phyloP scores from a whole-genome alignment of 1,284 basidiomycete genomes.

The Cutaneotrichosporon daszewskae region DNA sequence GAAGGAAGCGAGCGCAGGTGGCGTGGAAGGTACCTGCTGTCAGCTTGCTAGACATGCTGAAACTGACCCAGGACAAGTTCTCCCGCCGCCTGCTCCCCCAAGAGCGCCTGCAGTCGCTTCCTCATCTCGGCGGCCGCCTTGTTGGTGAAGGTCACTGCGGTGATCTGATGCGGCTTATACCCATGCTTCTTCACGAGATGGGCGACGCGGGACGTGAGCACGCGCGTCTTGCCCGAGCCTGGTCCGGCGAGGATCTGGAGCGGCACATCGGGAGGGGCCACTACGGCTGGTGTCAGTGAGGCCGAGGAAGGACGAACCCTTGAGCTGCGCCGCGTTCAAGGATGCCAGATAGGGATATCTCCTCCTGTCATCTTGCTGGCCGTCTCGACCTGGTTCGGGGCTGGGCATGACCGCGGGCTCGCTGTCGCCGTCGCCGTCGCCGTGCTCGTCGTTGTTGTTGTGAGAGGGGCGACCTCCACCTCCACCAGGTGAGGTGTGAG shows the following conservation, averaged over 20 bases:
- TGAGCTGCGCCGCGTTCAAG: slow-evolving; percentile 37
- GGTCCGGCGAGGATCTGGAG: slow-evolving; percentile 81
- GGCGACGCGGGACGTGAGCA: slow-evolving; percentile 73
- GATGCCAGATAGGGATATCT: slow-evolving; percentile 31
- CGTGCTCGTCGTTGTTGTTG: no score
- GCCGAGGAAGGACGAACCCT: slow-evolving; percentile 18
- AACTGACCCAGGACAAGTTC: slow-evolving; percentile 56
- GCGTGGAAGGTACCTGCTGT: slow-evolving; percentile 76
- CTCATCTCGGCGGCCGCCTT: slow-evolving; percentile 89
- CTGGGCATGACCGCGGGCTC: no score
- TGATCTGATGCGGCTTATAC: slow-evolving; percentile 60
- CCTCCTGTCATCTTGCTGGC: not conserved
- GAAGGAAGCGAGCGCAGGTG: slow-evolving; percentile 64
- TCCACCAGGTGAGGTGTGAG: no score
- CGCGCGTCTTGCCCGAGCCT: slow-evolving; percentile 65
- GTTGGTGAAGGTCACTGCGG: slow-evolving; percentile 79
- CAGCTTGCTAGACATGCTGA: slow-evolving; percentile 1
- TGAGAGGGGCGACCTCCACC: no score
- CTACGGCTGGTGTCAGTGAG: slow-evolving; percentile 55
- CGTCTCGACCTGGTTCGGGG: no score
- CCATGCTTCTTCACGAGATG: slow-evolving; percentile 61
- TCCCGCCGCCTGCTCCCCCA: slow-evolving; percentile 60
- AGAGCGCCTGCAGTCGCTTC: slow-evolving; percentile 62
- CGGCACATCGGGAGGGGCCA: slow-evolving; percentile 58
- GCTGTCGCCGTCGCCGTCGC: no score